Base-by-base conservation (phyloP, 306 rosid genomes). In the Adenanthera pavonina region DNA sequence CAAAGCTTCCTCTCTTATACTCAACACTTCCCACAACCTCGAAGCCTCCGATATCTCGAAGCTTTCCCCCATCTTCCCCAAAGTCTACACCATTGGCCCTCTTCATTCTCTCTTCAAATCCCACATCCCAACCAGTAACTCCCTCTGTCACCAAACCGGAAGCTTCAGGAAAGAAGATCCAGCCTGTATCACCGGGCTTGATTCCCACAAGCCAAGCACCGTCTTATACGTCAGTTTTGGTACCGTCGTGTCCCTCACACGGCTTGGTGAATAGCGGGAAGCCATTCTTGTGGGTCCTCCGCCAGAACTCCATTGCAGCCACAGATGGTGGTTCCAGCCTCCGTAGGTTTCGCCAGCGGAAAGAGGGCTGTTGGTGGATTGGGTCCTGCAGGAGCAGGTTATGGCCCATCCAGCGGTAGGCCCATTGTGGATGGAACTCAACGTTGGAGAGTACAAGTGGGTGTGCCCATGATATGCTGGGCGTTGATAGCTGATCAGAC, bases 381-480 rank as follows among this genome's bases (percentile, higher is more conserved):
- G 92, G 88, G 88, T 83, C 2, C 86, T 87, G 0, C 86, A 84
- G 15, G 84, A 82, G 54, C 64, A 82, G 71, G 87, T 84, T 4
- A 8, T 82, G 44, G 82, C 83, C 19, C 91, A 88, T 20, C 60
- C n/a, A 52, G 70, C 85, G 0, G 69, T 86, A 11, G 88, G 87
- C 82, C 11, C 91, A 83, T 8, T 3, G 78, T 40, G 88, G 86
- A 7, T 87, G 88, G 88, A 87, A 82, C 66, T 88, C 88, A 0
- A 86, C 87, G 6, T 30, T 85, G 64, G 89, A 83, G 75, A 44
- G 88, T 9, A 80, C 86, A 2, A 35, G 5, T 3, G 87, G 85
- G 85, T 3, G 81, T 82, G 4, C 87, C 89, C 0, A 82, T 89
- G 90, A 33, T 86, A 49, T 82, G 88, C 49, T 84, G 88, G 90